Conservation (phyloP, 192 early-diverging fungal species). For the Backusella tarrabulga region DNA sequence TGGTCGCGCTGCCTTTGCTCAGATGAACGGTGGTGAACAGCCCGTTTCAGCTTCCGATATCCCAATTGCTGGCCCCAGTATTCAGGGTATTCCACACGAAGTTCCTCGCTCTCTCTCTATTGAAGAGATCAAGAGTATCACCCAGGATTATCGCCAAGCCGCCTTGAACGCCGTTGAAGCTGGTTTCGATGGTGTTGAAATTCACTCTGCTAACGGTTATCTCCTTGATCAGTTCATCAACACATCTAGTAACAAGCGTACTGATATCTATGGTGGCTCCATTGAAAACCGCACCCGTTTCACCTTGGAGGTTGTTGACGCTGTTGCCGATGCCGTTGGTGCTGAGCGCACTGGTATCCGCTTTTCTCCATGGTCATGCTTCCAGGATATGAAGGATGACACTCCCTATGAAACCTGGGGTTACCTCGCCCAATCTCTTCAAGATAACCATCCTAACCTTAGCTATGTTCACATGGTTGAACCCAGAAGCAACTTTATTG, state of each 20-base stretch:
- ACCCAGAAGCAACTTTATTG: conserved; percentile 44
- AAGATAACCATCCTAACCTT: conserved; percentile 25
- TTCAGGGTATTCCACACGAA: conserved; percentile 12
- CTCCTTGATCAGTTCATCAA: conserved; percentile 80
- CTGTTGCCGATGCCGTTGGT: conserved; percentile 23
- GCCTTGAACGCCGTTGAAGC: conserved; percentile 71
- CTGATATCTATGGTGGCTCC: conserved; percentile 38
- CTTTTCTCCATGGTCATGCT: conserved; percentile 27
- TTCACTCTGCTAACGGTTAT: conserved; percentile 93
- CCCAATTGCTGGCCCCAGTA: conserved; percentile 3
- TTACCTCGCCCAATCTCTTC: conserved; percentile 15
- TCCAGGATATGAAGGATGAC: conserved; percentile 40
- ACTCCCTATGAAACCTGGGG: conserved; percentile 27
- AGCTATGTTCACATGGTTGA: conserved; percentile 36
- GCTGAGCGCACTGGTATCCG: conserved; percentile 37
- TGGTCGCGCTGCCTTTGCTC: conserved; percentile 9
- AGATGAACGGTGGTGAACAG: background rate
- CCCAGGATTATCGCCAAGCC: conserved; percentile 59
- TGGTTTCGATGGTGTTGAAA: conserved; percentile 86
- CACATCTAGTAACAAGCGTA: conserved; percentile 79
- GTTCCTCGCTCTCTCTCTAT: conserved; percentile 60
- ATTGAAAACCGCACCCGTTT: conserved; percentile 33
- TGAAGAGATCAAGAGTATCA: conserved; percentile 62
- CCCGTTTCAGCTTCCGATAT: conserved; percentile 19
- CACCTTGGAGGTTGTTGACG: conserved; percentile 29